Evolutionary conservation across 805 yeast species (phyloP).

Genomic region (Scheffersomyces spartinae): DNA sequence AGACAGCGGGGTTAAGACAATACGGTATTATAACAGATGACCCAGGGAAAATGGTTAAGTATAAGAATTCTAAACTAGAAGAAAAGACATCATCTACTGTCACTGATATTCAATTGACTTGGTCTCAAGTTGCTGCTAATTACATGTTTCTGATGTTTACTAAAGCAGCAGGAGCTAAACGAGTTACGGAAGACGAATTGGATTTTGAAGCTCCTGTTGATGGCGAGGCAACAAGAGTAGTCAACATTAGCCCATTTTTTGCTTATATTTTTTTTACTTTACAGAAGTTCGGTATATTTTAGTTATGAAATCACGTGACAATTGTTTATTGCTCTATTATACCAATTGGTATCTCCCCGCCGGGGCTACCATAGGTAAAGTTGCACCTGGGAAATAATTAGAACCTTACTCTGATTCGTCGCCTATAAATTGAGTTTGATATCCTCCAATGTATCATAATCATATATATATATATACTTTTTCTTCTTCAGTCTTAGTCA

Average conservation of each 20-base stretch:
- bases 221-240: constrained; percentile 6
- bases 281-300: constrained; percentile 16
- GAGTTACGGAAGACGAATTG: constrained; percentile 8
- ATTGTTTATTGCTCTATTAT: too few species aligned
- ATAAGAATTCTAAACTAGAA: constrained; percentile 4
- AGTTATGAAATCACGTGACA: too few species aligned
- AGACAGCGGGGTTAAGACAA: constrained; percentile 12
- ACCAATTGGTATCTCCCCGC: too few species aligned
- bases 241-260: constrained; percentile 6
- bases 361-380: too few species aligned
- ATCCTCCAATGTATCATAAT: not conserved
- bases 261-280: constrained; percentile 11
- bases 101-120: too few species aligned
- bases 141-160: constrained; percentile 5
- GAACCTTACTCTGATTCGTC: too few species aligned
- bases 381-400: too few species aligned
- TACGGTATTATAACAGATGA: constrained; percentile 26
- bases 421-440: too few species aligned
- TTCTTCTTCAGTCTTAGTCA: too few species aligned
- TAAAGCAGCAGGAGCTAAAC: constrained; percentile 4
- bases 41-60: constrained; percentile 21
- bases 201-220: constrained; percentile 12
- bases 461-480: not conserved
- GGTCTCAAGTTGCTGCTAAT: constrained; percentile 8
- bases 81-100: too few species aligned